A percentile compares a stretch with the other conserved stretches of the same genome.
These are phyloP conservation scores for Trichoderma semiorbis DNA, from an alignment of 2,329 filamentous ascomycete species.

Conservation along the genomic window DNA sequence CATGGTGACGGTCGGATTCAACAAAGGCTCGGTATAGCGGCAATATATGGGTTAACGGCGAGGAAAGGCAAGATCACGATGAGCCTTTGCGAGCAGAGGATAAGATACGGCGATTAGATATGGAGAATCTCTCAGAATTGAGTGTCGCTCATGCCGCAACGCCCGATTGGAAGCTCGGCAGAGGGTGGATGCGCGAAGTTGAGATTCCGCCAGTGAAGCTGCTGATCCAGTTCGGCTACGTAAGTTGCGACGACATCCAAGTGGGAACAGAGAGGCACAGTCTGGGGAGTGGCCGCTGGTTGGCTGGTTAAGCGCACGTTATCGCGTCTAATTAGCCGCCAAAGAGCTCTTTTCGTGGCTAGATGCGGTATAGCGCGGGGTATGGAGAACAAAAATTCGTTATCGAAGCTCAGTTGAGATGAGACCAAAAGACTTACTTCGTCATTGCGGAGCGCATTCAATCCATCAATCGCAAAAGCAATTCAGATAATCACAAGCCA, in stretches of 20 bases:
- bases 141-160: constrained; percentile 14
- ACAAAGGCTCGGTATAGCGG: constrained; percentile 17
- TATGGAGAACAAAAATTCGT: constrained; percentile 15
- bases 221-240: constrained; percentile 26
- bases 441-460: not conserved
- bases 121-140: not conserved
- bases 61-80: not conserved
- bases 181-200: constrained; percentile 16
- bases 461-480: not conserved
- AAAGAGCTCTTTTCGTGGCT: constrained; percentile 25
- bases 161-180: not conserved
- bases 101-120: not conserved
- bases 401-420: constrained; percentile 14
- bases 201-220: constrained; percentile 1
- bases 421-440: not conserved
- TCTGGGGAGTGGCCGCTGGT: constrained; percentile 7
- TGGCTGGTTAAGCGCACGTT: constrained; percentile 24
- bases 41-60: constrained; percentile 21
- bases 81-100: not conserved
- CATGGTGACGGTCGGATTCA: constrained; percentile 39
- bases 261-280: constrained; percentile 12
- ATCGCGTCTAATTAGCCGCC: constrained; percentile 26
- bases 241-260: constrained; percentile 24
- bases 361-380: constrained; percentile 41
- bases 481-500: constrained; percentile 10